Conservation (phyloP, 345 rosid genomes). For the Corchorus olitorius region DNA sequence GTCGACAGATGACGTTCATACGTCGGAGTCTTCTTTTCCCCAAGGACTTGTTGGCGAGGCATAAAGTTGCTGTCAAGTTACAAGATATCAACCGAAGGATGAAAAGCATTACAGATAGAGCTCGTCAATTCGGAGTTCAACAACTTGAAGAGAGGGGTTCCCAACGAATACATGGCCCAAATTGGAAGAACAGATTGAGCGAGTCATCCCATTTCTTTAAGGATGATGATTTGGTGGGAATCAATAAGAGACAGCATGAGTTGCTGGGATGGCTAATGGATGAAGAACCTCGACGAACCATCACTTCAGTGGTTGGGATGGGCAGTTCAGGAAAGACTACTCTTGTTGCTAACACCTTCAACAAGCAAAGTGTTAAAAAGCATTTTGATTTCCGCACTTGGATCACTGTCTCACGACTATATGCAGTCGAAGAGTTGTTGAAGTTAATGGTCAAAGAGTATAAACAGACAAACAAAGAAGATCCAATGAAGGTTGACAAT, state of each 20-base stretch:
- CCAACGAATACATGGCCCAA: background rate
- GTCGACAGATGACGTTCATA: slow-evolving; percentile 2
- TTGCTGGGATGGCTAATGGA: slow-evolving; percentile 22
- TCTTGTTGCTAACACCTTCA: slow-evolving; percentile 21
- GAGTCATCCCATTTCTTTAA: slow-evolving; percentile 35
- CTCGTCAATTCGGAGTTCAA: slow-evolving; percentile 28
- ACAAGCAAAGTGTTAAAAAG: slow-evolving; percentile 16
- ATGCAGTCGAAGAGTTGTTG: background rate
- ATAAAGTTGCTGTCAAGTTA: slow-evolving; percentile 30
- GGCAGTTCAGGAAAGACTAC: slow-evolving; percentile 32
- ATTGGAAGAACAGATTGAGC: slow-evolving; percentile 22
- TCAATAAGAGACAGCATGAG: slow-evolving; percentile 26
- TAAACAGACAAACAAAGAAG: background rate
- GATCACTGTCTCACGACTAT: slow-evolving; percentile 22
- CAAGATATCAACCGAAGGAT: slow-evolving; percentile 27
- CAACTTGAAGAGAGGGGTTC: background rate
- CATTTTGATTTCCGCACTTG: slow-evolving; percentile 22
- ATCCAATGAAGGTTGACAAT: background rate
- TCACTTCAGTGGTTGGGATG: slow-evolving; percentile 34
- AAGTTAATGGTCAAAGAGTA: slow-evolving; percentile 12
- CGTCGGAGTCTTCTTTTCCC: slow-evolving; percentile 30
- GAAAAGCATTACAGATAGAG: slow-evolving; percentile 32
- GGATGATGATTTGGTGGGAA: slow-evolving; percentile 45
- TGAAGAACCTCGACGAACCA: background rate
- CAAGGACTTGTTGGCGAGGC: slow-evolving; percentile 26